Percentiles rank a stretch among this genome's conserved stretches.
Evolutionary conservation across 495 filamentous ascomycete genomes (phyloP).

Genomic region (Xylaria longipes): DNA sequence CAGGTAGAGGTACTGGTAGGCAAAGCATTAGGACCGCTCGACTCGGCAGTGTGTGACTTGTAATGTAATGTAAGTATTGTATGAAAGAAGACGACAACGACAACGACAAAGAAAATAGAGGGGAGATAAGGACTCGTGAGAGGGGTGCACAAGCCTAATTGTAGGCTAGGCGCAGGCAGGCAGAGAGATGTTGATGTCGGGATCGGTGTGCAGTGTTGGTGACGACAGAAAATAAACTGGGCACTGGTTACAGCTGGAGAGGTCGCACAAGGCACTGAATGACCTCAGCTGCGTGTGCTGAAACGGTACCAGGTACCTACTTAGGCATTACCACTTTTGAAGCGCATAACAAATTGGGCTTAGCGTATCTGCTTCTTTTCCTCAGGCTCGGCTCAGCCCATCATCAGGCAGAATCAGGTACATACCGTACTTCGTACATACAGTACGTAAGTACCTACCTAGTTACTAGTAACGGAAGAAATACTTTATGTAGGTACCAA

Average conservation of each 20-base stretch:
- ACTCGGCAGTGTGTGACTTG: background rate
- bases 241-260: background rate
- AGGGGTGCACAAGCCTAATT: background rate
- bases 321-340: background rate
- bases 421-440: no score
- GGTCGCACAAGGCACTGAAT: background rate
- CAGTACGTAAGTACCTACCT: no score
- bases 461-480: no score
- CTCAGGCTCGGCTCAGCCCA: background rate
- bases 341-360: background rate
- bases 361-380: conserved; percentile 6
- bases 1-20: background rate
- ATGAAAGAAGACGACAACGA: background rate
- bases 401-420: conserved; percentile 6
- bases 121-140: background rate
- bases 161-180: background rate
- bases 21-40: background rate
- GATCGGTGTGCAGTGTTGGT: conserved; percentile 7
- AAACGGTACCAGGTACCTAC: no score
- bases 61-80: background rate
- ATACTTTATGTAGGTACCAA: no score
- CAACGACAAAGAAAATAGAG: conserved; percentile 2
- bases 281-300: background rate
- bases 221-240: conserved; percentile 2
- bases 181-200: background rate